Percentiles rank a stretch among this genome's conserved stretches.
Conservation (phyloP, 2,329 filamentous ascomycete genomes). For the Claviceps sp. region DNA sequence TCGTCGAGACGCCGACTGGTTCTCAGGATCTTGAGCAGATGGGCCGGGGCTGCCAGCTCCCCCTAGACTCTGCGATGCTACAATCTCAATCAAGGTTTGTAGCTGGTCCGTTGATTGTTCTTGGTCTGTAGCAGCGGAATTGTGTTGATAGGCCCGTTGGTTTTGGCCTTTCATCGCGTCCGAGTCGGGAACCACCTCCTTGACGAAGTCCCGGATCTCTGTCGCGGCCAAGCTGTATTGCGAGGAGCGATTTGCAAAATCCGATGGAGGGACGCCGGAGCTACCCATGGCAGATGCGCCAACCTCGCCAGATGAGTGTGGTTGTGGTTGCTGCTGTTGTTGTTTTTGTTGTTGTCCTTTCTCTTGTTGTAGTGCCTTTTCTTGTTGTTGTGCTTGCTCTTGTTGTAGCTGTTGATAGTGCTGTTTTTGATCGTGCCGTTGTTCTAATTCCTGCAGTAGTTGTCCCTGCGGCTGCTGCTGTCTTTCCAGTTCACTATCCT, state of each 20-base stretch:
- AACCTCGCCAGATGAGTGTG: constrained; percentile 42
- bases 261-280: constrained; percentile 35
- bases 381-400: too few species aligned
- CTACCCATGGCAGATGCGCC: constrained; percentile 39
- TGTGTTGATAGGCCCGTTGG: constrained; percentile 12
- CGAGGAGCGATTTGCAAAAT: constrained; percentile 34
- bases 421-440: too few species aligned
- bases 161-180: constrained; percentile 14
- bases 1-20: constrained; percentile 10
- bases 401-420: too few species aligned
- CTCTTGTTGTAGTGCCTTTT: too few species aligned
- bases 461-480: too few species aligned
- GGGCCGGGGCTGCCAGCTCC: constrained; percentile 21
- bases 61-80: constrained; percentile 41
- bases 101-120: constrained; percentile 33
- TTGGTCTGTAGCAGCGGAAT: constrained; percentile 25
- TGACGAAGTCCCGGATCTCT: constrained; percentile 31
- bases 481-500: constrained; percentile 8
- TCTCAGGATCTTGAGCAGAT: constrained; percentile 5
- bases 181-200: constrained; percentile 27
- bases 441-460: too few species aligned
- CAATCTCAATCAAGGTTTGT: constrained; percentile 37
- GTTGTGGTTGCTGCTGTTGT: constrained; percentile 18
- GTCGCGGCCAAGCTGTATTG: constrained; percentile 25
- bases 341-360: constrained; percentile 15